Base-by-base conservation (phyloP, 768 basidiomycete genomes). In the Cubamyces lactineus region DNA sequence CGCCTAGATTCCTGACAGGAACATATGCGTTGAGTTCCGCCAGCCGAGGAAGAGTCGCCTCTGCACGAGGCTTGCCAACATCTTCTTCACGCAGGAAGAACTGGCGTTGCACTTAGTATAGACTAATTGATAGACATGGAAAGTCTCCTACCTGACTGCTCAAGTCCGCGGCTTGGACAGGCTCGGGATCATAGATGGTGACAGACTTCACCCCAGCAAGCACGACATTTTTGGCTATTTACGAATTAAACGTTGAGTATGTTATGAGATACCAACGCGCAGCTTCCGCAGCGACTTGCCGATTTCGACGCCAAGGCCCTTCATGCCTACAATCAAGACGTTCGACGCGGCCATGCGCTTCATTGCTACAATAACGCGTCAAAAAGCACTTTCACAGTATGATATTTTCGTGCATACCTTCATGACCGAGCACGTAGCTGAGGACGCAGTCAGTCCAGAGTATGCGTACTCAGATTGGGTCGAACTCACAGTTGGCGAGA, bases 201-300 rank as follows among this genome's bases (percentile, higher is more conserved):
- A 98, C 96, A 6, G 93, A 94, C 78, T 97, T 98, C 53, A 99
- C 97, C 59, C 97, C 97, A 51, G 97, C 97, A 57, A 99, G 82
- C 57, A 86, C 89, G 58, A 98, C 82, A 73, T 99, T 94, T 82
- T 99, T 99, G 64, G 97, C 96, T 94, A 67, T 6, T 66, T 40
- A 53, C n/a, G 12, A 17, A 66, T 61, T 34, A 57, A 43, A 28
- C 24, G 9, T 30, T 53, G 30, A 38, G 21, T 41, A 38, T 34
- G 59, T 70, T 19, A 34, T 52, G 42, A 21, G 34, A 11, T 0
- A 15, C 1, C 56, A 16, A 15, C 26, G 42, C 41, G 24, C 50
- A 58, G 15, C 46, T 21, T 15, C 48, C 61, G 49, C 19, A 59
- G 50, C 34, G 12, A 66, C 68, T 67, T 68, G 87, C 96, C 96